Base-by-base conservation (phyloP, 768 basidiomycete species). In the Mycena polygramma region DNA sequence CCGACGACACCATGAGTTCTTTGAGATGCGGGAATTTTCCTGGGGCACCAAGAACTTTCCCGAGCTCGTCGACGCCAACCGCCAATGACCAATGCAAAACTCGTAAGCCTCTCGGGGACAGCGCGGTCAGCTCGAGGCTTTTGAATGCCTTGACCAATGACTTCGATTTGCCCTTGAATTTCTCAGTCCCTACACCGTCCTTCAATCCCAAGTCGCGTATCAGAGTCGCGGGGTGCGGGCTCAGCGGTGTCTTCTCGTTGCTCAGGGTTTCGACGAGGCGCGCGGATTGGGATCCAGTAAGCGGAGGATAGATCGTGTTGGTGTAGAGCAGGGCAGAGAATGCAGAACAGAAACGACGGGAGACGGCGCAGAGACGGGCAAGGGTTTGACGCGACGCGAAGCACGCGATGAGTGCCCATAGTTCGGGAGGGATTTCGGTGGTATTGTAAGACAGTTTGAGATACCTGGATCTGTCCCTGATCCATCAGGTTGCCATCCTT, bases 311-410 rank as follows among this genome's bases (percentile, higher is more conserved):
- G 36, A 58, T 10, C 7, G 36, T 61, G 45, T 60, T 53, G 53
- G 35, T 17, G 49, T 71, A 71, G 20, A 71, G 60, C 4, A 46
- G 36, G 6, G 43, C 5, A 4, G 61, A 52, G 49, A 70, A 61
- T 10, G 49, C 22, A 9, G 61, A 51, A 35, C 22, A 62, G 36
- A 71, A 65, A 10, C 39, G 55, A 30, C 30, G 70, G 24, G 65
- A 71, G 10, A 63, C 65, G 46, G 41, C 22, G 52, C 65, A 63
- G n/a, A 71, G 61, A 7, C 54, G 39, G 26, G 62, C 60, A 0
- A 62, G 11, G 35, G 51, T 22, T 15, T 43, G 43, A 36, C 45
- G 55, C 8, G 57, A 55, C 19, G 92, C 76, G 92, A 93, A 41
- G 88, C 84, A 90, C 91, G 72, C 45, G 57, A 41, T 48, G 15